Evolutionary conservation across 2,329 filamentous ascomycete species (phyloP).

Genomic region (Plenodomus tracheiphilus): DNA sequence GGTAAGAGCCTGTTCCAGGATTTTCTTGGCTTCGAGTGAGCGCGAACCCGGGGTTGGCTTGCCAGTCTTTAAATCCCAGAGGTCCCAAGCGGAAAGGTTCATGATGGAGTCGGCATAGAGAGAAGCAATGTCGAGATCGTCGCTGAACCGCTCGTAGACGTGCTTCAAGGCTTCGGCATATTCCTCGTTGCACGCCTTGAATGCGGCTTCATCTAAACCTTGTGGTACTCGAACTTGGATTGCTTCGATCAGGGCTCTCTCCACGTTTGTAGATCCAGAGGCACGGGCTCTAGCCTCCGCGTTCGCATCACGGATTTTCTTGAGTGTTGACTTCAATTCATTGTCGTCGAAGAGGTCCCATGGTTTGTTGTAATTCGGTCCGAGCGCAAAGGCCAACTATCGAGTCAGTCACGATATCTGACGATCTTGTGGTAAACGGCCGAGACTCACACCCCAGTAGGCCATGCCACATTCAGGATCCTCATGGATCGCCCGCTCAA

Average conservation of each 20-base stretch:
- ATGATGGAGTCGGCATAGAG: slow-evolving; percentile 68
- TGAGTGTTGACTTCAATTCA: slow-evolving; percentile 59
- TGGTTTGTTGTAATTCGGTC: slow-evolving; percentile 79
- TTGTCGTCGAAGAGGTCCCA: slow-evolving; percentile 70
- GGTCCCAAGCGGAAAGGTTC: slow-evolving; percentile 66
- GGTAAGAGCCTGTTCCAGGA: slow-evolving; percentile 63
- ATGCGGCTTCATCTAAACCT: slow-evolving; percentile 47
- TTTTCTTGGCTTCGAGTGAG: slow-evolving; percentile 61
- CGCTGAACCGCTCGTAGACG: slow-evolving; percentile 57
- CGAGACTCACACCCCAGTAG: slow-evolving; percentile 62
- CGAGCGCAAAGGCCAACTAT: slow-evolving; percentile 65
- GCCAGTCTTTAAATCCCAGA: slow-evolving; percentile 66
- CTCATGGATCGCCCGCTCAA: slow-evolving; percentile 59
- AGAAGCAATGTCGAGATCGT: slow-evolving; percentile 65
- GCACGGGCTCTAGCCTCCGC: slow-evolving; percentile 49
- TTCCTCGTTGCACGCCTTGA: slow-evolving; percentile 57
- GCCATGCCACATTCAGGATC: slow-evolving; percentile 65
- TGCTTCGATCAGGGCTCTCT: slow-evolving; percentile 66
- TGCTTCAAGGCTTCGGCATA: slow-evolving; percentile 66
- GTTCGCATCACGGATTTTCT: slow-evolving; percentile 53
- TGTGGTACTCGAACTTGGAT: slow-evolving; percentile 54
- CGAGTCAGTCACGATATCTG: slow-evolving; percentile 38
- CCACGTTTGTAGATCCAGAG: slow-evolving; percentile 52
- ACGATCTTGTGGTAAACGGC: not conserved
- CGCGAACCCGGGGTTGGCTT: slow-evolving; percentile 58